Percentiles rank a stretch among this genome's conserved stretches.
Conservation (phyloP, 352 stramenopile species). For the Phytophthora idaei region DNA sequence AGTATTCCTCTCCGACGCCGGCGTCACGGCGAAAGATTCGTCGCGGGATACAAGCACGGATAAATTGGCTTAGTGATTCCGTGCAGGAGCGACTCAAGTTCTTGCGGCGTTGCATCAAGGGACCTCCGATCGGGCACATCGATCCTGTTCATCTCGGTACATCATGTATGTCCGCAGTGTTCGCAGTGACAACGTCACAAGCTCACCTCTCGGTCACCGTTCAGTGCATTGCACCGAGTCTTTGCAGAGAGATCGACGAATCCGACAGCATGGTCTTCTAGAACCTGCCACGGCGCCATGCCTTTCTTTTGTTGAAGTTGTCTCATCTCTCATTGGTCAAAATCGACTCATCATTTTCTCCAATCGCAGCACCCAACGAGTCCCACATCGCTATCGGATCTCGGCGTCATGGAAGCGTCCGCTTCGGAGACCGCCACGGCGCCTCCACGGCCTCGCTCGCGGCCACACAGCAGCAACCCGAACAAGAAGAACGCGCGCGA, state of each 20-base stretch:
- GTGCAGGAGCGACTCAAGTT: not conserved
- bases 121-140: slow-evolving; percentile 3
- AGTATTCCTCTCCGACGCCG: not conserved
- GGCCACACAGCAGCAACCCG: not conserved
- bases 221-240: no score
- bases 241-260: not conserved
- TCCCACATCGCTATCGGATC: slow-evolving; percentile 3
- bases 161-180: no score
- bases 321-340: slow-evolving; percentile 14
- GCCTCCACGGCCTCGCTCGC: not conserved
- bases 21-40: not conserved
- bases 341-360: slow-evolving; percentile 2
- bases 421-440: slow-evolving; percentile 10
- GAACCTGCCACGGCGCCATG: not conserved
- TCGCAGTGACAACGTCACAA: not conserved
- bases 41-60: not conserved
- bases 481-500: slow-evolving; percentile 8
- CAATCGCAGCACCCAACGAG: slow-evolving; percentile 12
- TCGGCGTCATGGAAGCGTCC: slow-evolving; percentile 28
- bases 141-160: slow-evolving; percentile 1
- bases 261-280: slow-evolving; percentile 3
- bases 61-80: not conserved
- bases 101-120: not conserved
- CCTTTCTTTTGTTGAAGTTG: slow-evolving; percentile 10
- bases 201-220: no score